phyloP scores from a whole-genome alignment of 352 stramenopile species.

The Phytophthora colocasiae region DNA sequence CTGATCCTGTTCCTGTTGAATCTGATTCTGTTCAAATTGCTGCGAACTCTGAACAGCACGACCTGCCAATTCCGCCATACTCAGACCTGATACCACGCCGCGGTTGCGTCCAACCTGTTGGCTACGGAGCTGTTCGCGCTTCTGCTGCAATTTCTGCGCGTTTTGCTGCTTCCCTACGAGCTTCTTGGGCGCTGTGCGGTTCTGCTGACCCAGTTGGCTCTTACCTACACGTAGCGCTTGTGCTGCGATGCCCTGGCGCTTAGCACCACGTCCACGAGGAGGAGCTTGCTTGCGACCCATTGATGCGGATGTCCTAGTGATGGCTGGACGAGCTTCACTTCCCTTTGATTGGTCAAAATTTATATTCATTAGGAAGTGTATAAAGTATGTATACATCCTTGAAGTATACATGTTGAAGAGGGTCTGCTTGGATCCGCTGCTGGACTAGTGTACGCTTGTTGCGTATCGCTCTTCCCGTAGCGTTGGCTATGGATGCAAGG shows the following conservation, averaged over 20 bases:
- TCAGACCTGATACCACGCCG: constrained; percentile 40
- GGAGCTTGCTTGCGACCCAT: constrained; percentile 35
- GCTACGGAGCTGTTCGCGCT: constrained; percentile 71
- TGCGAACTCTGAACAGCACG: constrained; percentile 49
- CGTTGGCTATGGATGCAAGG: constrained; percentile 13
- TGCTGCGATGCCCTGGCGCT: constrained; percentile 37
- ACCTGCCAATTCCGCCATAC: constrained; percentile 61
- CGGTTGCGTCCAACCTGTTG: constrained; percentile 57
- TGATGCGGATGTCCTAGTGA: constrained; percentile 1
- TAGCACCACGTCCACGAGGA: constrained; percentile 29
- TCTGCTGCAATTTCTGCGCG: constrained; percentile 57
- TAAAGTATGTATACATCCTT: too few species aligned
- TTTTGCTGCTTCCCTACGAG: constrained; percentile 59
- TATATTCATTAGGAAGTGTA: too few species aligned
- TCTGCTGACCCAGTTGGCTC: constrained; percentile 34
- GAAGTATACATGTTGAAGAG: constrained; percentile 15
- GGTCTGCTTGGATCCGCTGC: constrained; percentile 1
- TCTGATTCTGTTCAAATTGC: constrained; percentile 50
- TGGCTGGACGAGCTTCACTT: constrained; percentile 25
- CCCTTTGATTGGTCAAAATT: neutral
- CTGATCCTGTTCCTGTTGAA: constrained; percentile 20
- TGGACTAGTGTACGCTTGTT: constrained; percentile 18
- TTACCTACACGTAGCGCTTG: constrained; percentile 32
- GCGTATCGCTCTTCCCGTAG: constrained; percentile 8
- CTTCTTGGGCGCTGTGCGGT: constrained; percentile 33